Conservation (phyloP, 441 rosid genomes). For the Populus hybrid region DNA sequence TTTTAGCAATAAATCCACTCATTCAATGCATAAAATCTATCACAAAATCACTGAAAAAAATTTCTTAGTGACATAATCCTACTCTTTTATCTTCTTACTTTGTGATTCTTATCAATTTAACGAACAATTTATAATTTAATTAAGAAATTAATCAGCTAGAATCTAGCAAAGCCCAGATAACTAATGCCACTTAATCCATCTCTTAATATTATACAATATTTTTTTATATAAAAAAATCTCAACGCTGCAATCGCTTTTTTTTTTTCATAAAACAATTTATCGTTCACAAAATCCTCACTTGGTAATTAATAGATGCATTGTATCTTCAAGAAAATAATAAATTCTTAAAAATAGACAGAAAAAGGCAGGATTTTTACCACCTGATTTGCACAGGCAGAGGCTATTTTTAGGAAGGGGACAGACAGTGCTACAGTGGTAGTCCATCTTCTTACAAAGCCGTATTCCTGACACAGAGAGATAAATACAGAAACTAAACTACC, state of each 20-base stretch:
- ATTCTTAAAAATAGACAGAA: no score
- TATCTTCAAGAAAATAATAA: background rate
- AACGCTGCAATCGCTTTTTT: no score
- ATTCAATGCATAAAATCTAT: no score
- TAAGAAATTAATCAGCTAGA: background rate
- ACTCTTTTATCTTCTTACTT: no score
- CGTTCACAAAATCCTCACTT: background rate
- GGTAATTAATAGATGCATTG: background rate
- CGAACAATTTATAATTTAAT: no score
- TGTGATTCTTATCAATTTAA: no score
- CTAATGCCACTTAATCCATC: background rate
- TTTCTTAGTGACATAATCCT: no score
- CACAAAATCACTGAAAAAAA: no score
- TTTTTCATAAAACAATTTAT: no score
- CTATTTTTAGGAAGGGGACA: background rate
- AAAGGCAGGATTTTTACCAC: no score
- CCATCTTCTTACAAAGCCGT: slow-evolving; percentile 2
- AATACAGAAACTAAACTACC: background rate
- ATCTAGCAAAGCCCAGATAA: background rate
- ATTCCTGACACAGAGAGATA: background rate
- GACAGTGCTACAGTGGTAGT: background rate
- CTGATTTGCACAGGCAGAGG: background rate
- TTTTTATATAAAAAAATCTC: background rate
- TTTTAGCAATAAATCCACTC: no score
- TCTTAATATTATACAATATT: background rate